Evolutionary conservation across 2,329 filamentous ascomycete genomes (phyloP).

Genomic region (Clarireedia paspali): DNA sequence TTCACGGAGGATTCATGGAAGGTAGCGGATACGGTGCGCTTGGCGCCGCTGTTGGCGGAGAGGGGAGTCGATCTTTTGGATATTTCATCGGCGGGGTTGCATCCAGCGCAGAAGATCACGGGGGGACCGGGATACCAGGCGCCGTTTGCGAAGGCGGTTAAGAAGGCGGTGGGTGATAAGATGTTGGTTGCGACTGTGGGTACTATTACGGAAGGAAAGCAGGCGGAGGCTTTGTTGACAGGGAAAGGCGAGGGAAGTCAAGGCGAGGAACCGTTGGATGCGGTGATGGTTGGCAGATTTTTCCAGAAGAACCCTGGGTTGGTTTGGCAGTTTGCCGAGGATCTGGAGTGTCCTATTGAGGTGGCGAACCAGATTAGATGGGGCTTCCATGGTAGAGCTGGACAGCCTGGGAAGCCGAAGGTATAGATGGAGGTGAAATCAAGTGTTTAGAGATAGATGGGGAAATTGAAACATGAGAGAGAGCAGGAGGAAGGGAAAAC

Average conservation of each 20-base stretch:
- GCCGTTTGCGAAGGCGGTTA: conserved; percentile 61
- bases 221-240: conserved; percentile 41
- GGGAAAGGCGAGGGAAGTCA: conserved; percentile 34
- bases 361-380: conserved; percentile 48
- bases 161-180: conserved; percentile 61
- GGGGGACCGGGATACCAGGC: conserved; percentile 62
- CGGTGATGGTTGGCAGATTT: conserved; percentile 41
- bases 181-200: conserved; percentile 41
- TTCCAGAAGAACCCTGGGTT: conserved; percentile 53
- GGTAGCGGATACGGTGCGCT: conserved; percentile 50
- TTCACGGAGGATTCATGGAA: conserved; percentile 58
- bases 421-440: background rate
- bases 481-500: no score
- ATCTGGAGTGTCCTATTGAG: conserved; percentile 39
- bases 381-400: conserved; percentile 41
- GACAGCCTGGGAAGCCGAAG: background rate
- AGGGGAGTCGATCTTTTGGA: conserved; percentile 69
- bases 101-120: conserved; percentile 49
- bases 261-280: conserved; percentile 39
- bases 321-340: conserved; percentile 48
- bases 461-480: no score
- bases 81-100: conserved; percentile 59
- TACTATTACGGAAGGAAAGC: conserved; percentile 36
- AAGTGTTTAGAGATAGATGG: background rate
- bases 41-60: conserved; percentile 56